Base-by-base conservation (phyloP, 169 alveolate genomes). In the Plasmodium vinckei region DNA sequence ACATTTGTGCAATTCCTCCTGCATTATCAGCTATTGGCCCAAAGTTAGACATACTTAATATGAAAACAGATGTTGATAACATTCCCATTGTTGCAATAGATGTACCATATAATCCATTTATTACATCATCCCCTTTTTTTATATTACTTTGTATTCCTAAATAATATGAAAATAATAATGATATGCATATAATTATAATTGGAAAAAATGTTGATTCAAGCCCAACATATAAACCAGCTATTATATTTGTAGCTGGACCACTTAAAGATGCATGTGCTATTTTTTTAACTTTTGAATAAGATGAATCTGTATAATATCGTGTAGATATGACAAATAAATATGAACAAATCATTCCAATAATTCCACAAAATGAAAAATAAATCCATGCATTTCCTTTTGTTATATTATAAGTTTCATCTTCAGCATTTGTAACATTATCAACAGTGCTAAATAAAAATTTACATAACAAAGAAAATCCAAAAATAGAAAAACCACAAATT, bases 1-100 rank as follows among this genome's bases (percentile, higher is more conserved):
- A 73, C 97, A 95, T 94, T 75, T 95, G 97, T 53, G 93, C 97
- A 60, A 95, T 95, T 51, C 98, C 96, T 25, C 96, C 97, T 61
- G 98, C 98, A 75, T 96, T 96, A 91, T 95, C 97, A 51, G 97
- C 93, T 70, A 96, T 95, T 15, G 98, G 98, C 9, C 97, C 97
- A 67, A 94, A 96, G 64, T 94, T 95, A 54, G 94, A 91, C 82
- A 94, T 93, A 51, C 96, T 94, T 9, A 95, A 71, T 47, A 94
- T 96, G 60, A 93, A 90, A 54, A 92, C 87, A 25, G 95, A 91
- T 53, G 94, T 93, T 44, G 97, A 94, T 27, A 95, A 82, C 97
- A 95, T 94, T 68, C 98, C 98, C 89, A 96, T 88, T 13, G 97
- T 96, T 57, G 97, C 97, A 51, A 94, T 92, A 47, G 97, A 96